These are phyloP conservation scores for Phylloporus sp. DNA, from an alignment of 768 basidiomycete species.

Conservation along the genomic window DNA sequence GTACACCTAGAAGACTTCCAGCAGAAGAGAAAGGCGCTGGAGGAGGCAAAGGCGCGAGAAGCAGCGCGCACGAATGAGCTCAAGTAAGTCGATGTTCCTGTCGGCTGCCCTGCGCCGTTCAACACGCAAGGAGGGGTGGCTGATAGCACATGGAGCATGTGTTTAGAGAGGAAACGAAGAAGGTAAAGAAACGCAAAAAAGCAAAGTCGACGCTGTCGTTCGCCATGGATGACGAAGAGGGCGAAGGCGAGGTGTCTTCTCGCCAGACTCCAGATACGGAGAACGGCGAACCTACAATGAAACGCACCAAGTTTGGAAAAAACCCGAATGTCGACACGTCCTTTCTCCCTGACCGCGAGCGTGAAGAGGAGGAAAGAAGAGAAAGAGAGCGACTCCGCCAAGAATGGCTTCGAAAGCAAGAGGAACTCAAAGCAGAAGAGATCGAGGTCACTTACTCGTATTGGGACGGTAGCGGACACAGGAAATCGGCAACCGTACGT, in stretches of 20 bases:
- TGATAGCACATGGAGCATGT: slow-evolving; percentile 75
- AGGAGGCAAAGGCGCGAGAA: slow-evolving; percentile 87
- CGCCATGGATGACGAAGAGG: slow-evolving; percentile 77
- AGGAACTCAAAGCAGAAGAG: slow-evolving; percentile 61
- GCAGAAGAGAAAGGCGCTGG: slow-evolving; percentile 79
- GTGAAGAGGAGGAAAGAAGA: slow-evolving; percentile 86
- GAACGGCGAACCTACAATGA: slow-evolving; percentile 46
- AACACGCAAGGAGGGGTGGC: slow-evolving; percentile 39
- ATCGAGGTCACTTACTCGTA: slow-evolving; percentile 95
- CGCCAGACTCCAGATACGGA: slow-evolving; percentile 37
- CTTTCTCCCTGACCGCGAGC: slow-evolving; percentile 95
- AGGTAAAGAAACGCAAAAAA: slow-evolving; percentile 91
- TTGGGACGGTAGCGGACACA: slow-evolving; percentile 98
- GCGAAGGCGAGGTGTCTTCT: slow-evolving; percentile 36
- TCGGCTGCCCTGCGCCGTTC: not conserved
- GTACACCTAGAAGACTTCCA: slow-evolving; percentile 92
- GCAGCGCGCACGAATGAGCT: slow-evolving; percentile 80
- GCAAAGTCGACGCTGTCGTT: slow-evolving; percentile 88
- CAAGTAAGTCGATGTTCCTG: slow-evolving; percentile 60
- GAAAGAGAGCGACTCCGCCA: slow-evolving; percentile 85
- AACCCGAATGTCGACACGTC: slow-evolving; percentile 97
- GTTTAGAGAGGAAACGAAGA: slow-evolving; percentile 85
- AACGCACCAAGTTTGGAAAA: slow-evolving; percentile 82
- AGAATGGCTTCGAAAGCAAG: slow-evolving; percentile 78
- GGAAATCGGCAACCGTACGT: slow-evolving; percentile 84